Evolutionary conservation across 2,329 filamentous ascomycete genomes (phyloP), one percentile per base, ranked within the genome.

Genomic region (Botrytis tulipae): DNA sequence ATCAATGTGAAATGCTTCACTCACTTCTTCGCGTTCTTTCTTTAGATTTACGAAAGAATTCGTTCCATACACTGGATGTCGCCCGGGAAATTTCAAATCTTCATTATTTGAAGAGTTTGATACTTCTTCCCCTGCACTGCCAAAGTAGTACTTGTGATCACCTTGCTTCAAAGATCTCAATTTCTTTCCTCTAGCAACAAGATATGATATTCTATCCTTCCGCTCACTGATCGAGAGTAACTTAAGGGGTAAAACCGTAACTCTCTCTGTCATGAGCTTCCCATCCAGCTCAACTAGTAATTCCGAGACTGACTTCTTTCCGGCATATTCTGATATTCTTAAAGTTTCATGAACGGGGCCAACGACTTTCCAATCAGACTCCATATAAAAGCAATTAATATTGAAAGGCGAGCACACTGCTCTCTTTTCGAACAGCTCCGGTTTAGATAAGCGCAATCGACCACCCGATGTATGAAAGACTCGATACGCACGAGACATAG

Each of bases 381-480:
- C 42, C 22, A 67, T 69, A n/a, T 40, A 61, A 3, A 73, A 69
- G 20, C 63, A 73, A 22, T 73, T 59, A 32, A 73, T 67, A 10
- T 60, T 69, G 63, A 73, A 73, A 9, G 29, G 29, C 2, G n/a
- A 32, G 18, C 29, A 25, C 1, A 70, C 40, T 42, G 18, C 14
- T 20, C 61, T 48, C 44, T 68, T 69, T 42, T 51, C 62, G 7
- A 69, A 68, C 4, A 35, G 25, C 1, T 42, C n/a, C 6, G 22
- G 40, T 10, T 32, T 51, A 3, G 71, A 48, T 22, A 61, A 25
- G 8, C 40, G 51, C 6, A 35, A 32, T 25, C 65, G 71, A n/a
- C 63, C 63, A 9, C 29, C 65, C 18, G 71, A 69, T 20, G 71
- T 69, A 29, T 73, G 42, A 3, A 73, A 73, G 25, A 73, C 37